phyloP scores from a whole-genome alignment of 345 rosid species.

The Syzygium aromaticum region DNA sequence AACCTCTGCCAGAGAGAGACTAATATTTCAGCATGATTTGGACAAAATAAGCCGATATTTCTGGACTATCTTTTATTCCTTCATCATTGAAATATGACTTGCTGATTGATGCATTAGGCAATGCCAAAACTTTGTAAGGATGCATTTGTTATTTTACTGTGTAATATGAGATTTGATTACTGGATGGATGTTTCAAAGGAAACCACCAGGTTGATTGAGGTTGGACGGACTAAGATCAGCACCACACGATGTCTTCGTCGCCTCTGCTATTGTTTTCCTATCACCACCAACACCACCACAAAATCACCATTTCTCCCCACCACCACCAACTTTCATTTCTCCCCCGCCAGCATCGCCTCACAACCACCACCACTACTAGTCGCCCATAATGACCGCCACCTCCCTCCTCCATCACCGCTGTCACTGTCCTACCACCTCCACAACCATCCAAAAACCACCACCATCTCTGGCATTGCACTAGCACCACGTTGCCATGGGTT shows the following conservation, averaged over 20 bases:
- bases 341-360: not conserved
- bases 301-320: not conserved
- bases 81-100: not conserved
- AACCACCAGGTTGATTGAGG: not conserved
- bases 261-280: not conserved
- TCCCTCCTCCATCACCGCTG: not conserved
- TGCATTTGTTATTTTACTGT: not conserved
- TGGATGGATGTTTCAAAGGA: not conserved
- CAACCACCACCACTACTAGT: not conserved
- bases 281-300: not conserved
- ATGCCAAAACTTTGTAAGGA: not conserved
- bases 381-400: not conserved
- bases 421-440: not conserved
- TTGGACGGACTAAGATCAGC: not conserved
- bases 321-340: not conserved
- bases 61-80: not conserved
- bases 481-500: not conserved
- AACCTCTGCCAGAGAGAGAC: not conserved
- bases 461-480: not conserved
- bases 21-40: not conserved
- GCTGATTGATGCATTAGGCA: not conserved
- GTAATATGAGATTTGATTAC: not conserved
- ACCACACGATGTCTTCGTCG: not conserved
- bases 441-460: not conserved
- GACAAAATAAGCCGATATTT: not conserved